These are phyloP conservation scores for Tuber aestivum DNA, from an alignment of 495 filamentous ascomycete genomes.

Conservation along the genomic window DNA sequence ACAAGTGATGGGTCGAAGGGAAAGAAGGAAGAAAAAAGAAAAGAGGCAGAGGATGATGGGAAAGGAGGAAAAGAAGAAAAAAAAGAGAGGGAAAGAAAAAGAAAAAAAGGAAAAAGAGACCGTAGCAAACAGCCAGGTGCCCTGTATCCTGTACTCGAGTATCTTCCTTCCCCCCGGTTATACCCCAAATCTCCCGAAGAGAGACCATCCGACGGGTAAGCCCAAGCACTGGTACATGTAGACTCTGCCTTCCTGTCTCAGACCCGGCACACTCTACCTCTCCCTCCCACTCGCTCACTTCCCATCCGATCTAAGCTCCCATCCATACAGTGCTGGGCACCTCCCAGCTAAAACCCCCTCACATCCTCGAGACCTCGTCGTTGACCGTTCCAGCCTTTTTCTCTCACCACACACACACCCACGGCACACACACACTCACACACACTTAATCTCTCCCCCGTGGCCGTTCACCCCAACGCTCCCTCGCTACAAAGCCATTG, in stretches of 20 bases:
- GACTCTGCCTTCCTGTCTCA: constrained; percentile 24
- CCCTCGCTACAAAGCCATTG: constrained; percentile 39
- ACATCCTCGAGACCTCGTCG: constrained; percentile 18
- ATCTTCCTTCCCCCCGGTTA: constrained; percentile 17
- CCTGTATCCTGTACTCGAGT: not conserved
- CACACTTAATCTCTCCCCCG: constrained; percentile 19
- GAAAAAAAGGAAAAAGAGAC: constrained; percentile 20
- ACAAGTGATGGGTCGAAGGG: constrained; percentile 10
- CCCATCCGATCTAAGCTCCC: constrained; percentile 22
- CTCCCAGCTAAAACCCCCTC: constrained; percentile 25
- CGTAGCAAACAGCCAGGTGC: constrained; percentile 7
- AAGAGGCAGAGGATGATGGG: constrained; percentile 7
- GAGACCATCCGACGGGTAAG: constrained; percentile 33
- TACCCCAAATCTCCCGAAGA: constrained; percentile 37
- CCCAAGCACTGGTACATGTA: constrained; percentile 34
- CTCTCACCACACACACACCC: constrained; percentile 26
- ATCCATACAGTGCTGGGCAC: constrained; percentile 14
- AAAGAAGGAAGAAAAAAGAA: constrained; percentile 17
- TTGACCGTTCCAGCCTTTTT: constrained; percentile 20
- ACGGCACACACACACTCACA: constrained; percentile 5
- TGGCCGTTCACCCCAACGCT: constrained; percentile 16
- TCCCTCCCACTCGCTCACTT: constrained; percentile 17
- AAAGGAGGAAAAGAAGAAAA: not conserved
- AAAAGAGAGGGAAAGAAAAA: constrained; percentile 15
- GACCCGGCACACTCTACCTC: constrained; percentile 29